phyloP scores from a whole-genome alignment of 2,329 filamentous ascomycete species.

The Plenodomus biglobosus region DNA sequence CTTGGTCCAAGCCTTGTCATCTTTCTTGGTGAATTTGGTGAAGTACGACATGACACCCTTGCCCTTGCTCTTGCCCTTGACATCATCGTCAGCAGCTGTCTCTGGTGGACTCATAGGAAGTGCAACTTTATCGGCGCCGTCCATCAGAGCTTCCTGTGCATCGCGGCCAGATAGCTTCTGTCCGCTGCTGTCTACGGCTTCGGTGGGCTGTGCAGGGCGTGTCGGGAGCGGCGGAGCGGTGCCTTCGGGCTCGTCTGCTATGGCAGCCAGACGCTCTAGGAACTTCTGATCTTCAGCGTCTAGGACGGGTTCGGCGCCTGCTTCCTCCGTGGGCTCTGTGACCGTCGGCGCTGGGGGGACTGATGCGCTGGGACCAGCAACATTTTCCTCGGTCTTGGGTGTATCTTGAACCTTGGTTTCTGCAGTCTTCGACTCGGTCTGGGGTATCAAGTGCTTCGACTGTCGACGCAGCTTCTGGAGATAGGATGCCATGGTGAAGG shows the following conservation, averaged over 20 bases:
- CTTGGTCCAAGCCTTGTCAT: slow-evolving; percentile 17
- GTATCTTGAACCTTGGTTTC: slow-evolving; percentile 15
- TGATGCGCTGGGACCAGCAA: slow-evolving; percentile 26
- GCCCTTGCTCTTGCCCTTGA: slow-evolving; percentile 32
- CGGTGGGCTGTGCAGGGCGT: slow-evolving; percentile 25
- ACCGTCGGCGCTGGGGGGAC: slow-evolving; percentile 25
- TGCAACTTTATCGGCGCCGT: slow-evolving; percentile 52
- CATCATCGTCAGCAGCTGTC: slow-evolving; percentile 30
- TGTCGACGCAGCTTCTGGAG: slow-evolving; percentile 39
- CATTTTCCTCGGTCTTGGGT: slow-evolving; percentile 14
- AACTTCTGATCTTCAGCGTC: slow-evolving; percentile 64
- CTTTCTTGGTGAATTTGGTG: slow-evolving; percentile 38
- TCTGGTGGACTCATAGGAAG: slow-evolving; percentile 54
- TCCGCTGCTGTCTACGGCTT: slow-evolving; percentile 37
- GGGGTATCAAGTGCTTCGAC: slow-evolving; percentile 32
- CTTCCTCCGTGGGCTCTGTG: slow-evolving; percentile 31
- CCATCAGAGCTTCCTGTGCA: slow-evolving; percentile 50
- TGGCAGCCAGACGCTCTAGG: slow-evolving; percentile 54
- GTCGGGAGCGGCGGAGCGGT: slow-evolving; percentile 48
- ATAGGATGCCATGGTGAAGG: slow-evolving; percentile 30
- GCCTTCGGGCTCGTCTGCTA: slow-evolving; percentile 45
- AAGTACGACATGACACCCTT: slow-evolving; percentile 44
- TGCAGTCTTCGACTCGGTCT: slow-evolving; percentile 12
- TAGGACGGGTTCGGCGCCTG: slow-evolving; percentile 49
- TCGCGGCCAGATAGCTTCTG: slow-evolving; percentile 45